These are phyloP conservation scores for Biscutella laevigata DNA, from an alignment of 441 rosid genomes.

Conservation along the genomic window DNA sequence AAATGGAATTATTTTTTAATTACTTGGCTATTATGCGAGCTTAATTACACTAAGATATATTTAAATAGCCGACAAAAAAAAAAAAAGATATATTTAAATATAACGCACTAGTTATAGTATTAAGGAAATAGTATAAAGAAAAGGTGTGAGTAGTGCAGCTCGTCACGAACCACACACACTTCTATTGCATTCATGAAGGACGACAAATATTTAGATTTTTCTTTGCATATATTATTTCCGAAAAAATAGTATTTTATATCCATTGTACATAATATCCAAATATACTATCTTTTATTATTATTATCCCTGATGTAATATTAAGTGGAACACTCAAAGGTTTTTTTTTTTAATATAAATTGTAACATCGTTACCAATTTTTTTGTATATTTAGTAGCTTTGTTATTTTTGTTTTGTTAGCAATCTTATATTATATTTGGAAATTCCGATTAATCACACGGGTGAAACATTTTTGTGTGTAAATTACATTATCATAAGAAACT, in stretches of 20 bases:
- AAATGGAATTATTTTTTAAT: constrained; percentile 11
- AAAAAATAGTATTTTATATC: constrained; percentile 8
- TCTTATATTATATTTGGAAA: no score
- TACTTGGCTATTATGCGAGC: constrained; percentile 24
- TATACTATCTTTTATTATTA: no score
- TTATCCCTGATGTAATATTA: constrained; percentile 16
- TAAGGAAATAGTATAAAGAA: no score
- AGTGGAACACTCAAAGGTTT: background rate
- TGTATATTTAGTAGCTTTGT: no score
- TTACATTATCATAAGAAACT: no score
- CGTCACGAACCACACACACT: constrained; percentile 27
- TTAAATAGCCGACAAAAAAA: no score
- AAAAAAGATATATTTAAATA: constrained; percentile 10
- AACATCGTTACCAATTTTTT: no score
- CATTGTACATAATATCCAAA: background rate
- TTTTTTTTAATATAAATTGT: no score
- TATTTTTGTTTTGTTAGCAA: no score
- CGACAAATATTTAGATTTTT: constrained; percentile 3
- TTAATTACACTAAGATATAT: constrained; percentile 18
- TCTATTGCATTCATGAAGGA: constrained; percentile 16
- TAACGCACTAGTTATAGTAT: constrained; percentile 24
- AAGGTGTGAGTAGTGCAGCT: constrained; percentile 25
- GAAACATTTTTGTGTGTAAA: no score
- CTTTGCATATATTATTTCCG: constrained; percentile 14
- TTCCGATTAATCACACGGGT: no score